A percentile compares a stretch with the other conserved stretches of the same genome.
Conservation (phyloP, 306 rosid genomes). For the Hippophae tibetana region DNA sequence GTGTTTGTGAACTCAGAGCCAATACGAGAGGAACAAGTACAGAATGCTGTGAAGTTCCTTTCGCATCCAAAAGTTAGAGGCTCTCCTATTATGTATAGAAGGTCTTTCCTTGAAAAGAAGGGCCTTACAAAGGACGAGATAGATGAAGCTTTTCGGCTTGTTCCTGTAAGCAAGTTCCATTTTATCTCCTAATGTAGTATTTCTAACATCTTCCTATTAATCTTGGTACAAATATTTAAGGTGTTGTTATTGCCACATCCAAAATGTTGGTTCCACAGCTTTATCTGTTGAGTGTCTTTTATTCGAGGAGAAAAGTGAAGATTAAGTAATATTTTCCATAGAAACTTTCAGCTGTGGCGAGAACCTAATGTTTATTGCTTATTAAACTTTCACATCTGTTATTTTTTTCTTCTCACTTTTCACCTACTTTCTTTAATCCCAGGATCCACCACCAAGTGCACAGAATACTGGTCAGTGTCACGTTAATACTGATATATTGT, state of each 20-base stretch:
- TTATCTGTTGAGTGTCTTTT: too few relatives aligned
- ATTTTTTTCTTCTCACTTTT: slow-evolving; percentile 2
- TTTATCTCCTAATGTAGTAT: background rate
- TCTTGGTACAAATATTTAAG: too few relatives aligned
- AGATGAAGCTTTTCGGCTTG: slow-evolving; percentile 88
- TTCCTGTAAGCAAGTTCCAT: slow-evolving; percentile 52
- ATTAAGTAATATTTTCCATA: too few relatives aligned
- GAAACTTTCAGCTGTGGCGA: too few relatives aligned
- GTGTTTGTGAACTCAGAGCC: slow-evolving; percentile 81
- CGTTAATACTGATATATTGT: slow-evolving; percentile 33
- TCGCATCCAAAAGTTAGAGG: slow-evolving; percentile 89
- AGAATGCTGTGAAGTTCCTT: slow-evolving; percentile 87
- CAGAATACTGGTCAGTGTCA: slow-evolving; percentile 55
- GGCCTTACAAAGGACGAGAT: slow-evolving; percentile 97
- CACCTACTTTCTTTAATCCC: slow-evolving; percentile 12
- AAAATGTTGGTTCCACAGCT: too few relatives aligned
- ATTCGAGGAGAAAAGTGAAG: too few relatives aligned
- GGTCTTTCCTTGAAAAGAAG: slow-evolving; percentile 88
- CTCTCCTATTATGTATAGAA: slow-evolving; percentile 74
- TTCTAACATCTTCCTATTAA: background rate
- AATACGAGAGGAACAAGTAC: slow-evolving; percentile 84
- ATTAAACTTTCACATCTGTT: slow-evolving; percentile 14
- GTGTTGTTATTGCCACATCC: too few relatives aligned
- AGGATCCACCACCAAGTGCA: slow-evolving; percentile 67
- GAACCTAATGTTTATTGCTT: background rate